Evolutionary conservation across 345 rosid species (phyloP), one percentile per base, ranked within the genome.

Genomic region (Balakata baccata): DNA sequence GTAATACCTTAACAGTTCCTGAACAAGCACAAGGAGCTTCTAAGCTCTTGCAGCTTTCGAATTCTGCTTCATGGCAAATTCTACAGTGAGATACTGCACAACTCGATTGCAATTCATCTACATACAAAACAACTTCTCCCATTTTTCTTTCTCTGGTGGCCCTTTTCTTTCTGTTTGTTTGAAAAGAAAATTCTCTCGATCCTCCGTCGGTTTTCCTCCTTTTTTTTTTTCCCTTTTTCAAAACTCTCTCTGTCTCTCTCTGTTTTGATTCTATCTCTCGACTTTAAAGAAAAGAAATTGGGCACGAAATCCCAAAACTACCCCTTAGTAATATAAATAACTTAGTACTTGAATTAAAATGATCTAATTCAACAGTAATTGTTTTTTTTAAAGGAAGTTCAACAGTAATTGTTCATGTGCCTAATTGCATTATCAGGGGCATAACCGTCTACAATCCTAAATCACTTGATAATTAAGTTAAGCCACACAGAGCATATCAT

Each of bases 1-100:
- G 34, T 6, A 12, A 58, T 85, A 94, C 99, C 96, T 94, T 89
- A 64, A 87, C 85, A 38, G 99, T 89, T 62, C 99, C 99, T 1
- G 96, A 94, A 67, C 99, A 94, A 82, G 92, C 84, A 79, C 98
- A 94, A 50, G 98, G 98, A 84, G 94, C 87, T 87, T 94, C 99
- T 66, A 94, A 69, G 86, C 81, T 78, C 68, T 83, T 82, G 16
- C 74, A 75, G 84, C 90, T 89, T 71, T 86, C 96, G 20, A 83
- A 83, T 43, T 86, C 89, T 66, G 90, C 95, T 77, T 92, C 99
- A 49, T 90, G 97, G 81, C 99, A 95, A 54, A 95, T 95, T 80
- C 99, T 86, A 75, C 99, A 90, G 86, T 79, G 80, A 7, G 81
- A 58, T 49, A 72, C 51, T 52, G 81, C 75, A 13, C 69, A 69